These are phyloP conservation scores for Cnidoscolus chayamansa DNA, from an alignment of 441 rosid species.

Conservation along the genomic window DNA sequence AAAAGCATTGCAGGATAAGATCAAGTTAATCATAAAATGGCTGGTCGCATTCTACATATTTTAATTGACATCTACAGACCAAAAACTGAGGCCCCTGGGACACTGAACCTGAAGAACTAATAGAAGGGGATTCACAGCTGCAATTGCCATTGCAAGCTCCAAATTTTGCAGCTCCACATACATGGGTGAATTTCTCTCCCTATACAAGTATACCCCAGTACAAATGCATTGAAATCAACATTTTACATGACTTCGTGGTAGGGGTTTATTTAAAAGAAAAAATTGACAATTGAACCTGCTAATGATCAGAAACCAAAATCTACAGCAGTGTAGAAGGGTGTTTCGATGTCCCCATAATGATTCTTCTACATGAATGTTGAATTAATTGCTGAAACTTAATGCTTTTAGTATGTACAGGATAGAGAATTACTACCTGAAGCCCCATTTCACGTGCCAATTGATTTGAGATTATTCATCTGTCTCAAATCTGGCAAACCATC, in stretches of 20 bases:
- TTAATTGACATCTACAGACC: constrained; percentile 26
- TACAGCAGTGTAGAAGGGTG: too few relatives aligned
- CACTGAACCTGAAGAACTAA: constrained; percentile 9
- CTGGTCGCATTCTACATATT: constrained; percentile 35
- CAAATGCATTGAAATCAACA: constrained; percentile 17
- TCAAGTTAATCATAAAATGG: constrained; percentile 19
- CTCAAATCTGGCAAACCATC: too few relatives aligned
- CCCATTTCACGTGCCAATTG: background rate
- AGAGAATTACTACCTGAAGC: constrained; percentile 27
- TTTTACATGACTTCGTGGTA: constrained; percentile 21
- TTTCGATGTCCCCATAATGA: too few relatives aligned
- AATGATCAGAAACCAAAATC: constrained; percentile 1
- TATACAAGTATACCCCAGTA: constrained; percentile 20
- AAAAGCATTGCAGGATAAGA: constrained; percentile 6
- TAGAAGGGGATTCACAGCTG: constrained; percentile 27
- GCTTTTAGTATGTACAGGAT: constrained; percentile 27
- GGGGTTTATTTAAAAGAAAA: constrained; percentile 33
- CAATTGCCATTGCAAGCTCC: constrained; percentile 27
- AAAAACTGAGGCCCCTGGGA: constrained; percentile 22
- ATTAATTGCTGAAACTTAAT: too few relatives aligned
- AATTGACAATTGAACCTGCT: constrained; percentile 11
- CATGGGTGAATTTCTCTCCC: constrained; percentile 19
- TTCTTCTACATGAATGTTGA: too few relatives aligned
- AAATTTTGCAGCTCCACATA: too few relatives aligned
- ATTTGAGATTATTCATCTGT: too few relatives aligned